Evolutionary conservation across 805 yeast genomes (phyloP), one percentile per base, ranked within the genome.

Genomic region (Torulaspora franciscae): DNA sequence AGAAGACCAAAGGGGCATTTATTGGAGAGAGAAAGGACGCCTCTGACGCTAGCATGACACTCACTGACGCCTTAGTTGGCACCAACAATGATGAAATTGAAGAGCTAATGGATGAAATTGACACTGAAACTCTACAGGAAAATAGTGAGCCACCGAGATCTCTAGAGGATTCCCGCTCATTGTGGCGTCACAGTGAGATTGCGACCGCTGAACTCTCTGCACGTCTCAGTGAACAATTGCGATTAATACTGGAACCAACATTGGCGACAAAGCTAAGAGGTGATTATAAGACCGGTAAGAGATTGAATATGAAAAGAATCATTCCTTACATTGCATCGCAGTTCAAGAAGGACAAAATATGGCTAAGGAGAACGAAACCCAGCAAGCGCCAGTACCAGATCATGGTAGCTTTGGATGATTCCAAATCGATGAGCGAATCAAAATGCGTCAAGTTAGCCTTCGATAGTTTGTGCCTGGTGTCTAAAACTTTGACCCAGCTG

Each of bases 271-370:
- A 93, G 64, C 72, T 93, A 46, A 80, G 78, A 50, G 99, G 99
- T 61, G 99, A 93, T 64, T 93, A 88, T 69, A 89, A 90, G 67
- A 90, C 97, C 1, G 99, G 99, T 65, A 93, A 93, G 65, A 76
- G 99, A 55, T 76, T 93, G 58, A 93, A 93, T 67, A 90, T 93
- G 98, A 93, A 91, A 73, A 76, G 97, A 55, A 93, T 93, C 58
- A 93, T 93, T 59, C 95, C 98, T 6, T 93, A 91, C 66, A 93
- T 93, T 71, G 99, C 99, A 0, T 86, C 96, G 30, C 95, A 89
- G 59, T 93, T 88, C 78, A 81, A 95, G 59, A 93, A 93, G 65
- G 99, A 93, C 66, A 93, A 93, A 73, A 93, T 93, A 47, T 93
- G 99, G 99, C 76, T 93, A 69, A 80, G 96, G 63, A 80, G 99